A percentile compares a stretch with the other conserved stretches of the same genome.
Conservation (phyloP, 805 yeast genomes). For the Maudiozyma barnettii region DNA sequence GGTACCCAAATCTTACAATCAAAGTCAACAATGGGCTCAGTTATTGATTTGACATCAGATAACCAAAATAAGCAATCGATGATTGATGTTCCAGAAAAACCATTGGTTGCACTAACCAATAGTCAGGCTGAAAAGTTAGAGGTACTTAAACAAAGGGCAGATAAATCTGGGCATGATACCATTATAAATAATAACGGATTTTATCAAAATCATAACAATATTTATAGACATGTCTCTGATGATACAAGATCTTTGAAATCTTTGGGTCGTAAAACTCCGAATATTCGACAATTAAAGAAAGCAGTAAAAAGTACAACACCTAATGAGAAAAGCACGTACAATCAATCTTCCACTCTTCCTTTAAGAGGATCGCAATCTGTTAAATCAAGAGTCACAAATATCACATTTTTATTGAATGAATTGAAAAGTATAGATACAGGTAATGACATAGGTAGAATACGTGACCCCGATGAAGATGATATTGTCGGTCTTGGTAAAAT, state of each 20-base stretch:
- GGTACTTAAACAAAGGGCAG: background rate
- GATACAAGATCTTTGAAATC: constrained; percentile 18
- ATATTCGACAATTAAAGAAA: constrained; percentile 23
- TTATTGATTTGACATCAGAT: constrained; percentile 20
- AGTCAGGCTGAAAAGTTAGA: background rate
- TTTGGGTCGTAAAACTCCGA: constrained; percentile 16
- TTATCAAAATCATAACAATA: constrained; percentile 6
- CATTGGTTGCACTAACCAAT: background rate
- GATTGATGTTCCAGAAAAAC: background rate
- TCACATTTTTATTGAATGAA: constrained; percentile 28
- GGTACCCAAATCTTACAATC: constrained; percentile 24
- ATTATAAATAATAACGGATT: background rate
- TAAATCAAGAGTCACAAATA: constrained; percentile 29
- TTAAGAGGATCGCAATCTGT: constrained; percentile 28
- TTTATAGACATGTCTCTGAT: constrained; percentile 10
- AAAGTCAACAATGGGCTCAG: constrained; percentile 13
- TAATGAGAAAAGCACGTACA: background rate
- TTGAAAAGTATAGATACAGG: constrained; percentile 16
- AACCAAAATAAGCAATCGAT: constrained; percentile 5
- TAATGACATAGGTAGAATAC: constrained; percentile 17
- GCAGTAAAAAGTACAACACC: constrained; percentile 9
- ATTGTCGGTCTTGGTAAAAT: constrained; percentile 25
- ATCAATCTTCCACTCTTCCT: constrained; percentile 1
- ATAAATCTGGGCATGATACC: background rate
- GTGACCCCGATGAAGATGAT: constrained; percentile 30